Evolutionary conservation across 768 basidiomycete species (phyloP), one percentile per base, ranked within the genome.

Genomic region (Daedaleopsis sinensis): DNA sequence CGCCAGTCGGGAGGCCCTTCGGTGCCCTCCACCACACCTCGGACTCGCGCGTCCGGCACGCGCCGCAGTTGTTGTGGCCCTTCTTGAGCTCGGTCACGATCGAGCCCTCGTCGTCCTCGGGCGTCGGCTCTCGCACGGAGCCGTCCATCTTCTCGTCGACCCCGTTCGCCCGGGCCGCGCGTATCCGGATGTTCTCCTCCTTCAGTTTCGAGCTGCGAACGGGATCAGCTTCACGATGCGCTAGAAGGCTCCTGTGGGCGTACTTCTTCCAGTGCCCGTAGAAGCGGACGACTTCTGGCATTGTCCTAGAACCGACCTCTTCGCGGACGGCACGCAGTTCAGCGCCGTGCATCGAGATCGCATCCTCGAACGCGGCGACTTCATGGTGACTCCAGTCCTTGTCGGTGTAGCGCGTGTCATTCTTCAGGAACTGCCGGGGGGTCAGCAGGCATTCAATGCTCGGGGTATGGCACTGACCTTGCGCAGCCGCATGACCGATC

Each of bases 11-110:
- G n/a, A 96, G 81, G 21, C 90, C 91, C 70, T 92, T 92, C 2
- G 94, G 95, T 15, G 94, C 93, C 72, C 91, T 92, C 93, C 93
- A 97, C 94, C 94, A 97, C 3, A 74, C 77, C 39, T 80, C 80
- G 7, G 90, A 90, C 61, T 93, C 91, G 57, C 88, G 86, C 8
- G 90, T 91, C 52, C 90, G 81, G 72, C 94, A 97, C 3, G 92
- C 91, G 38, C 91, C 93, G 68, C 94, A 97, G 62, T 80, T 84
- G 32, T 78, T 72, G 67, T 78, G 83, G 39, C 79, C 76, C 69
- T 79, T 87, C 46, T 80, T 79, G 37, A 80, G 80, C 58, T 82
- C 81, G 19, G 77, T 80, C 56, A 90, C 80, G 63, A 93, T 79
- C 1, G 93, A 95, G 12, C 84, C 84, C 70, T 95, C 93, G 57